Evolutionary conservation across 176 grass and related monocot species (phyloP), one percentile per base, ranked within the genome.

Genomic region (Carex kokanica): DNA sequence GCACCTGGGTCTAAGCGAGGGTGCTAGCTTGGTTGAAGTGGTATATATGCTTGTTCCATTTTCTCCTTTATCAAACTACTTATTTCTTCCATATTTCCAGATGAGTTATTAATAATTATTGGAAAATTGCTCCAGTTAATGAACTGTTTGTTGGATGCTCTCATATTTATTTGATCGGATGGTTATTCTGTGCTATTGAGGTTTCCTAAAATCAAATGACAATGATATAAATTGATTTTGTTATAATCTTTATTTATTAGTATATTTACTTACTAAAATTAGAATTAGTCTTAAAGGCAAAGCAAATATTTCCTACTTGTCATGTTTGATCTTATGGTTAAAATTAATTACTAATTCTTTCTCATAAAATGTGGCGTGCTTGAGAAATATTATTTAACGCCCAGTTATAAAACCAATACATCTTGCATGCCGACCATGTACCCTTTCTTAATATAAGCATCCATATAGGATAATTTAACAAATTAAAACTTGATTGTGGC

Each of bases 1-100:
- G 68, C 85, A 88, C 58, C 91, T 93, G 83, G 91, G 95, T 58
- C 84, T 98, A 91, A 90, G 72, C 74, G 92, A 95, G 79, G 95
- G 95, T 32, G 88, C 92, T 88, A 93, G 83, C 89, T 90, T 98
- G 84, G 78, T 90, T 86, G 92, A 98, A 90, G 95, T 98, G 92
- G 95, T 98, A 91, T 82, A 59, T 58, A 38, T 87, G 84, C 64
- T 74, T 54, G 67, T 62, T 83, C 47, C 78, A 38, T 68, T 47
- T 81, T 80, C 80, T 82, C 20, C 17, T n/a, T 81, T 84, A 81
- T 9, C 21, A 56, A 31, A 84, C 12, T 84, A 23, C 45, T 51
- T 66, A 5, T 88, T 88, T 17, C 61, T 43, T 64, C 68, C 15
- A 62, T 47, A 81, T 78, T 85, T 53, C 36, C 74, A 70, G 27